Base-by-base conservation (phyloP, 1,139 yeast species). In the Geotrichum cucujoidarum region DNA sequence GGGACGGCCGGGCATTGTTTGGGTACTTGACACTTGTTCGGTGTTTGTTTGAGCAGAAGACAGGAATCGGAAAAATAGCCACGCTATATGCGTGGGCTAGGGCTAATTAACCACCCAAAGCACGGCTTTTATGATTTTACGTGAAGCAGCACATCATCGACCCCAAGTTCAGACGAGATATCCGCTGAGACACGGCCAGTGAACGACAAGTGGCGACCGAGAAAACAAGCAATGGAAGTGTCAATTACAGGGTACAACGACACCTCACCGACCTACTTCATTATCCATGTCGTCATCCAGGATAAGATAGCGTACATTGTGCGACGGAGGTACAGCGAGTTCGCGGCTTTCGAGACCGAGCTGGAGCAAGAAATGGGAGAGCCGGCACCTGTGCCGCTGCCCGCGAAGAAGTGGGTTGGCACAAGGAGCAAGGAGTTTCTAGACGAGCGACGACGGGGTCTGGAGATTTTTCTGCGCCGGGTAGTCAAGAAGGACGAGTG, bases 1-100 rank as follows among this genome's bases (percentile, higher is more conserved):
- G 50, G 97, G 97, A 70, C 95, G 82, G 53, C 76, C 53, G 29
- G 50, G 43, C 53, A 50, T 50, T 35, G 27, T n/a, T 30, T 30
- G 33, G 13, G 13, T 25, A 25, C 13, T 25, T 32, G 35, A 14
- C 13, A 7, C 10, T 24, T 10, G 27, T 24, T 24, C 27, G 27
- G 6, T 24, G 27, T 24, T 24, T 24, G 27, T 6, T 24, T 6
- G 10, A 24, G 8, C 27, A 10, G 27, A 24, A 36, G 13, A 17
- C 27, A n/a, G 20, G 17, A 34, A 34, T 17, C 13, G 17, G 6
- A 17, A 8, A n/a, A 16, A 8, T 18, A 13, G 30, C 7, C n/a
- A 18, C 13, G n/a, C 7, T 8, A 21, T 4, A n/a, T 11, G 14
- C 10, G 11, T 37, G 18, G 17, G 21, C 20, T 22, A 18, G 32